Conservation (phyloP, 2,329 filamentous ascomycete species). For the Achaetomium macrosporum region DNA sequence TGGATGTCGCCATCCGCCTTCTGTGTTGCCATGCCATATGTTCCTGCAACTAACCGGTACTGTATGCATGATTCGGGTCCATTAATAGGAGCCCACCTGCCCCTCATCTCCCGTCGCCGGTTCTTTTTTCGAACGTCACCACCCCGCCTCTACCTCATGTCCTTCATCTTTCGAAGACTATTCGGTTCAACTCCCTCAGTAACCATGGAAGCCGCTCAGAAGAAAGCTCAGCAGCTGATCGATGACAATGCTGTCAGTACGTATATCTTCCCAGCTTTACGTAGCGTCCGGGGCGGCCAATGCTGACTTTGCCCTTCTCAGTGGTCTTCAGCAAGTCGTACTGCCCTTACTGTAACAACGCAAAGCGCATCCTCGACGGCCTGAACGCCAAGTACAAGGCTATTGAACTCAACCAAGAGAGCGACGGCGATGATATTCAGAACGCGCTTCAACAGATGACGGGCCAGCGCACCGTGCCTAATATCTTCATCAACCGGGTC, state of each 20-base stretch:
- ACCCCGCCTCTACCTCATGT: conserved; percentile 39
- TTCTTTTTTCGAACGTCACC: conserved; percentile 12
- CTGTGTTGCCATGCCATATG: neutral
- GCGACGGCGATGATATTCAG: conserved; percentile 80
- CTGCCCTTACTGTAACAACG: conserved; percentile 84
- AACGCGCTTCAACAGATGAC: conserved; percentile 73
- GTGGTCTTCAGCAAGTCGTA: conserved; percentile 96
- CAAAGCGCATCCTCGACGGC: conserved; percentile 68
- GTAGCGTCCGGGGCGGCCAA: neutral
- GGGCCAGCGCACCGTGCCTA: conserved; percentile 84
- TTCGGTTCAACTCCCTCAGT: conserved; percentile 59
- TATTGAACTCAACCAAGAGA: conserved; percentile 79
- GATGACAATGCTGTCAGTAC: conserved; percentile 79
- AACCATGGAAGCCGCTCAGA: conserved; percentile 76
- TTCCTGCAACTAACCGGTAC: neutral
- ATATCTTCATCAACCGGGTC: conserved; percentile 85
- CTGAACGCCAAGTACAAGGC: conserved; percentile 65
- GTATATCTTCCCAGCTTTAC: conserved; percentile 29
- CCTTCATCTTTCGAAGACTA: conserved; percentile 61
- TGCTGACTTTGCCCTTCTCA: conserved; percentile 29
- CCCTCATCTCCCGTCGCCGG: conserved; percentile 12
- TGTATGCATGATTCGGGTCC: neutral
- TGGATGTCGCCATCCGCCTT: conserved; percentile 1
- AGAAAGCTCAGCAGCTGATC: conserved; percentile 80
- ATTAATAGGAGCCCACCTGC: conserved; percentile 14